Conservation (phyloP, 257 asterid genomes). For the Fraxinus cuspidata region DNA sequence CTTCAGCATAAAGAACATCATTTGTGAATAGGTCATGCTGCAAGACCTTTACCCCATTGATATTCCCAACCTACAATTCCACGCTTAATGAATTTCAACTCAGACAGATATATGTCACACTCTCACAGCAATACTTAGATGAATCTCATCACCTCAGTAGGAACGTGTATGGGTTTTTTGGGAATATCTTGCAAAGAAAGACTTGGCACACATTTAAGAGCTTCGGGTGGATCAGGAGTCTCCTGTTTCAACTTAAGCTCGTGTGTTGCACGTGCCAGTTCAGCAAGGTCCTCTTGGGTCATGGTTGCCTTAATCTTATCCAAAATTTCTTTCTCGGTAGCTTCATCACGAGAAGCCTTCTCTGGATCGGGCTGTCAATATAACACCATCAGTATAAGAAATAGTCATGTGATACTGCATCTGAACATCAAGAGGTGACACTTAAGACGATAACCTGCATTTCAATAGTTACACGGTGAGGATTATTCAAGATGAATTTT, state of each 20-base stretch:
- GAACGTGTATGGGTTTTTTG: slow-evolving; percentile 67
- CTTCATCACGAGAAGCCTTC: slow-evolving; percentile 89
- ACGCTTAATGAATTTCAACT: slow-evolving; percentile 22
- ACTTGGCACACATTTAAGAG: slow-evolving; percentile 86
- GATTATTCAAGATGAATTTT: slow-evolving; percentile 74
- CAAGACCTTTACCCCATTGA: slow-evolving; percentile 78
- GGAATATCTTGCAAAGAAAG: slow-evolving; percentile 91
- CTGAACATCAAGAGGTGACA: slow-evolving; percentile 26
- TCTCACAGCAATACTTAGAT: slow-evolving; percentile 14
- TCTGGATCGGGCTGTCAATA: slow-evolving; percentile 88
- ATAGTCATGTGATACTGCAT: slow-evolving; percentile 19
- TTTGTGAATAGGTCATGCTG: slow-evolving; percentile 92
- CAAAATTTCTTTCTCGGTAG: slow-evolving; percentile 67
- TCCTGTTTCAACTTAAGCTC: slow-evolving; percentile 91
- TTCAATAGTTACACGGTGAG: slow-evolving; percentile 83
- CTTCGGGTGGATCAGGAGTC: slow-evolving; percentile 98
- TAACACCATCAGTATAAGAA: slow-evolving; percentile 28
- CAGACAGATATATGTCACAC: slow-evolving; percentile 20
- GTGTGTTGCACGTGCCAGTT: slow-evolving; percentile 88
- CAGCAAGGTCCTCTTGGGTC: slow-evolving; percentile 98
- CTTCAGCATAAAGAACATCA: slow-evolving; percentile 95
- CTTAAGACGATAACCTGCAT: slow-evolving; percentile 70
- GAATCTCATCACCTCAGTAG: slow-evolving; percentile 71
- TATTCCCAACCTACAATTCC: slow-evolving; percentile 65
- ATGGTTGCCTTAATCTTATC: slow-evolving; percentile 74